Evolutionary conservation across 306 rosid species (phyloP), one percentile per base, ranked within the genome.

Genomic region (Prunus kanzakura): DNA sequence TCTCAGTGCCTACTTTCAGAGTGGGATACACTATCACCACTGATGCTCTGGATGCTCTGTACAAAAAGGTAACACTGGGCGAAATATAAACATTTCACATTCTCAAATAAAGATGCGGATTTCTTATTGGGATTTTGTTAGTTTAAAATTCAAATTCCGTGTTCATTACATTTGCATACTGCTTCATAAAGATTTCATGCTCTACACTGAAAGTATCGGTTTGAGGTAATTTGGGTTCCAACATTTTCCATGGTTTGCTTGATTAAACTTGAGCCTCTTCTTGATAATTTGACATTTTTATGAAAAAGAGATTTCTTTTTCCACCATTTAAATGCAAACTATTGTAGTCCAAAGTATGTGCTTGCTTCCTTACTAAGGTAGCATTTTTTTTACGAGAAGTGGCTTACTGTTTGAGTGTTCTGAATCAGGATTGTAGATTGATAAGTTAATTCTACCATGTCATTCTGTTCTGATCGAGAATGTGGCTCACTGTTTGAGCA

Each of bases 21-120:
- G 99, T 95, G 61, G 99, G 99, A 15, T 95, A 95, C 83, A 89
- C 97, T 45, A 85, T 95, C 83, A 82, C 90, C 46, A 88, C 97
- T 2, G 86, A 87, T 80, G 98, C 93, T 16, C 93, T 92, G 65
- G 99, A 96, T 87, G 88, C 97, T 76, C 87, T 92, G 19, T 89
- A 91, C 85, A 96, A 96, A 87, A 96, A 91, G 97, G 99, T 95
- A 57, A 64, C 29, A 11, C 41, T 71, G 1, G 51, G 20, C 1
- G 35, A 1, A 5, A 3, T 8, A 19, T 68, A 35, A 12, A 11
- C 38, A 27, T 30, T 16, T 38, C 62, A 25, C 43, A 35, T 20
- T 72, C 47, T 50, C 73, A 43, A 8, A 35, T 72, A 23, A 32
- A n/a, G 43, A 50, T 35, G 50, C 3, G 38, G 20, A 25, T 51